phyloP scores from a whole-genome alignment of 176 grass and related monocot species.

The Triticum urartu region DNA sequence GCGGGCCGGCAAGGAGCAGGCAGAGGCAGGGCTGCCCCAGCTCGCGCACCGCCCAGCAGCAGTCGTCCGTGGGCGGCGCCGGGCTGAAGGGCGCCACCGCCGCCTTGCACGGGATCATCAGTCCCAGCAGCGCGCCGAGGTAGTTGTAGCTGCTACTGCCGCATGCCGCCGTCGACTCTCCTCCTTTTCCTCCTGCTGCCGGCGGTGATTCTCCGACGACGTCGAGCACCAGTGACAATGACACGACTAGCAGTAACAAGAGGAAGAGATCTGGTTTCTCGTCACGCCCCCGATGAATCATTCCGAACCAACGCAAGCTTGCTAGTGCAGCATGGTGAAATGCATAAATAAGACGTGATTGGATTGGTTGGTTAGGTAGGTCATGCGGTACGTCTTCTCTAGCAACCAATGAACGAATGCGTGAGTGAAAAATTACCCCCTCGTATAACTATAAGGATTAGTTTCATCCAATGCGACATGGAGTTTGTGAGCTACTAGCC shows the following conservation, averaged over 20 bases:
- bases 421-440: background rate
- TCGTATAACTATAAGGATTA: no score
- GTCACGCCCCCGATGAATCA: background rate
- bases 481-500: no score
- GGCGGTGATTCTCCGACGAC: background rate
- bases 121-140: slow-evolving; percentile 31
- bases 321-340: background rate
- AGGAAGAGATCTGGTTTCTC: background rate
- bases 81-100: slow-evolving; percentile 57
- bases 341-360: background rate
- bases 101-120: slow-evolving; percentile 52
- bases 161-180: background rate
- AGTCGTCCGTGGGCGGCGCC: slow-evolving; percentile 30
- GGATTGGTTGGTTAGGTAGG: background rate
- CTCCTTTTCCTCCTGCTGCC: background rate
- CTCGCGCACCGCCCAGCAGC: slow-evolving; percentile 46
- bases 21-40: slow-evolving; percentile 55
- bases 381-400: background rate
- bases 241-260: background rate
- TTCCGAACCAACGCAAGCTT: background rate
- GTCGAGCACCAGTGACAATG: background rate
- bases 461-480: no score
- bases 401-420: background rate
- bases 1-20: slow-evolving; percentile 40
- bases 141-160: slow-evolving; percentile 10